phyloP scores from a whole-genome alignment of 108 stramenopile species.

The Conticribra guillardii region DNA sequence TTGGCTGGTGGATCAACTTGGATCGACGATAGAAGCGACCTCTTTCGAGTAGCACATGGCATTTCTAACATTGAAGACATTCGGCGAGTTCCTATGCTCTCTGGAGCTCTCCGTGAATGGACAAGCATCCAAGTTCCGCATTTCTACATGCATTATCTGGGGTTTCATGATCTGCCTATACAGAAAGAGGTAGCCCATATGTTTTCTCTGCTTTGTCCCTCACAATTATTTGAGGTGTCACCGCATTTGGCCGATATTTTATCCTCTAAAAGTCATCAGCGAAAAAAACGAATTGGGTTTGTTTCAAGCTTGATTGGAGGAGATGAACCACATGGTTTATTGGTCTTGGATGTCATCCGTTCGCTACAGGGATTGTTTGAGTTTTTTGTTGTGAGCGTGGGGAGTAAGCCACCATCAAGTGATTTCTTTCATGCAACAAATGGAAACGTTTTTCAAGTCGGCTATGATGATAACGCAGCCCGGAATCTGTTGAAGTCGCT shows the following conservation, averaged over 20 bases:
- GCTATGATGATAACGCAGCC: slow-evolving; percentile 25
- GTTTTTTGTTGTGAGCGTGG: slow-evolving; percentile 24
- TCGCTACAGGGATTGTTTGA: slow-evolving; percentile 30
- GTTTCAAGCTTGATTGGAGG: slow-evolving; percentile 39
- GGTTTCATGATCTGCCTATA: slow-evolving; percentile 29
- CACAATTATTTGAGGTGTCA: slow-evolving; percentile 18
- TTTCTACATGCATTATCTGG: slow-evolving; percentile 37
- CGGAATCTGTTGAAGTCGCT: slow-evolving; percentile 24
- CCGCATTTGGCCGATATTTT: neutral
- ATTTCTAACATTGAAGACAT: slow-evolving; percentile 5
- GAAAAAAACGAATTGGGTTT: slow-evolving; percentile 43
- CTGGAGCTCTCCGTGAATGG: slow-evolving; percentile 11
- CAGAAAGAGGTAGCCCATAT: slow-evolving; percentile 13
- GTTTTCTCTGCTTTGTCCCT: slow-evolving; percentile 24
- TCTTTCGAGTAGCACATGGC: slow-evolving; percentile 12
- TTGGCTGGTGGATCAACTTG: slow-evolving; percentile 20
- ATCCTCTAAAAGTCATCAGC: neutral
- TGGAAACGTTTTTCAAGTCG: slow-evolving; percentile 25
- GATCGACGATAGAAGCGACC: slow-evolving; percentile 6
- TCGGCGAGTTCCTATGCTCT: slow-evolving; percentile 13
- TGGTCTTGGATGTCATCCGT: slow-evolving; percentile 40
- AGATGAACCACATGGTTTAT: slow-evolving; percentile 48
- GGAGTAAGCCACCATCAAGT: slow-evolving; percentile 6
- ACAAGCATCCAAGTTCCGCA: slow-evolving; percentile 27
- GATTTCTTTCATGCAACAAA: slow-evolving; percentile 19